Evolutionary conservation across 192 early-diverging fungal genomes (phyloP).

Genomic region (Backusella sp.): DNA sequence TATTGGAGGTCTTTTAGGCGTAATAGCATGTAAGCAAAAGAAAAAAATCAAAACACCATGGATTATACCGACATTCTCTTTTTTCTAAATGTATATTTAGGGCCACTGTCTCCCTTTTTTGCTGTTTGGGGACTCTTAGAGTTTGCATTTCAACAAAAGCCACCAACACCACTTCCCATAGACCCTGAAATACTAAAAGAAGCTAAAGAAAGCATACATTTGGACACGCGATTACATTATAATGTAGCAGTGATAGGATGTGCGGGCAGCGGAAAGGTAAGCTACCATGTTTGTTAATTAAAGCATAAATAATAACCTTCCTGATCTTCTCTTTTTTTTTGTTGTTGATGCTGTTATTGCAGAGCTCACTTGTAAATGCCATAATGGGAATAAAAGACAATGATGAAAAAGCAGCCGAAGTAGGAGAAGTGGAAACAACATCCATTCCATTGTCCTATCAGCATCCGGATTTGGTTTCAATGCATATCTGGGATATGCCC

Average conservation of each 20-base stretch:
- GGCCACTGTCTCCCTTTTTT: constrained; percentile 32
- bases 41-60: not conserved
- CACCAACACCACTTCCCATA: constrained; percentile 27
- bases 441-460: constrained; percentile 23
- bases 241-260: constrained; percentile 36
- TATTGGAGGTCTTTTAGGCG: constrained; percentile 33
- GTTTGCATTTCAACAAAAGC: constrained; percentile 27
- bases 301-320: not conserved
- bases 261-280: constrained; percentile 40
- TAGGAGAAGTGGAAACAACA: constrained; percentile 38
- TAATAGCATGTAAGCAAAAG: constrained; percentile 32
- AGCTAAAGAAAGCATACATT: constrained; percentile 23
- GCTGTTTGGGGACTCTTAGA: constrained; percentile 33
- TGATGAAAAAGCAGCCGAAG: constrained; percentile 22
- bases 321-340: not conserved
- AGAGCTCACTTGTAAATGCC: constrained; percentile 40
- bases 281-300: not conserved
- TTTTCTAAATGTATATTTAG: not conserved
- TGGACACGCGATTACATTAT: constrained; percentile 32
- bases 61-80: not conserved
- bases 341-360: not conserved
- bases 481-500: constrained; percentile 42
- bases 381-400: constrained; percentile 31
- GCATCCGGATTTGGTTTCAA: constrained; percentile 34
- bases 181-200: constrained; percentile 18